phyloP scores from a whole-genome alignment of 257 asterid genomes.

The Solanum okadae region DNA sequence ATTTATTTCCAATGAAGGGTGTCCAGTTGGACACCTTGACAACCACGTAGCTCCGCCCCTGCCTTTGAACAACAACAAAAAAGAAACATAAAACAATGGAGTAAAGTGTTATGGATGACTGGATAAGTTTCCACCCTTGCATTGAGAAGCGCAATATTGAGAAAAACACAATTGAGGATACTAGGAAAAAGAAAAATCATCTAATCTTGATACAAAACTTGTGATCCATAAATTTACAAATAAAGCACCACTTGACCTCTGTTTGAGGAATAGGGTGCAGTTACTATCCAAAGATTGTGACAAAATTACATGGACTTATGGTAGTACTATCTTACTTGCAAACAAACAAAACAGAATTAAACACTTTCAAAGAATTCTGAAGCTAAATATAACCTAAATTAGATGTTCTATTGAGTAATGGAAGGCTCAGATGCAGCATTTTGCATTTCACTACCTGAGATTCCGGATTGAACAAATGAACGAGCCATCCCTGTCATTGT shows the following conservation, averaged over 20 bases:
- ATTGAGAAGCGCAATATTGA: not conserved
- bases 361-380: not conserved
- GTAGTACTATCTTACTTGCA: not conserved
- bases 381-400: not conserved
- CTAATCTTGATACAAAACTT: not conserved
- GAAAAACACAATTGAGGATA: not conserved
- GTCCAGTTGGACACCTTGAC: too few relatives aligned
- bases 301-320: not conserved
- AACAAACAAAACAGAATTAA: not conserved
- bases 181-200: not conserved
- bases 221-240: not conserved
- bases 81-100: too few relatives aligned
- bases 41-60: too few relatives aligned
- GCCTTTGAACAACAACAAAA: too few relatives aligned
- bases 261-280: not conserved
- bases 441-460: not conserved
- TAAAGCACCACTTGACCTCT: not conserved
- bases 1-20: too few relatives aligned
- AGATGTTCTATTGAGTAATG: slow-evolving; percentile 10
- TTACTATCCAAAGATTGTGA: not conserved
- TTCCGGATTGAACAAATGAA: slow-evolving; percentile 40
- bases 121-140: not conserved
- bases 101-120: too few relatives aligned
- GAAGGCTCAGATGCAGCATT: not conserved
- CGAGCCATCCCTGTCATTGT: slow-evolving; percentile 62